A percentile compares a stretch with the other conserved stretches of the same genome.
phyloP scores from a whole-genome alignment of 2,329 filamentous ascomycete species.

The Stemphylium beticola region DNA sequence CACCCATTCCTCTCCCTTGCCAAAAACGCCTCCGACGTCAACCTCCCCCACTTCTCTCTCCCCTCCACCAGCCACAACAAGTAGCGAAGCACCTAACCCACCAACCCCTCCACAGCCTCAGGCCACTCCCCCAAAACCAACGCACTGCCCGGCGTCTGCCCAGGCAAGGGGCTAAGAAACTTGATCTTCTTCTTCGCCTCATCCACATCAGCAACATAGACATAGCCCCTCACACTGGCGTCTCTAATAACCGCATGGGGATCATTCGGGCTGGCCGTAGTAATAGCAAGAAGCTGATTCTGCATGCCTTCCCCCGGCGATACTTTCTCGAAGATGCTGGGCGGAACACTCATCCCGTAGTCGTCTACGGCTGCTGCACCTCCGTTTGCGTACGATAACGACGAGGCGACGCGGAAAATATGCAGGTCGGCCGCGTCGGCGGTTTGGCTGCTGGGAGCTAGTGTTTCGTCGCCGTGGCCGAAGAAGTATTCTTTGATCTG shows the following conservation, averaged over 20 bases:
- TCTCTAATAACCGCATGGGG: conserved; percentile 75
- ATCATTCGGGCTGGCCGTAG: conserved; percentile 75
- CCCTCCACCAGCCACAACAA: not conserved
- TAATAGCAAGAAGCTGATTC: conserved; percentile 84
- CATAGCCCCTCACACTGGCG: conserved; percentile 86
- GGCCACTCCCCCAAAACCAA: conserved; percentile 88
- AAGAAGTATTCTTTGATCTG: conserved; percentile 95
- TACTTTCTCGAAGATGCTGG: conserved; percentile 64
- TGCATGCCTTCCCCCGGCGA: conserved; percentile 72
- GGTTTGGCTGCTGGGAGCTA: conserved; percentile 87
- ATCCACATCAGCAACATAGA: conserved; percentile 92
- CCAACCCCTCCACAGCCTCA: conserved; percentile 78
- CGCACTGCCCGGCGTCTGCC: conserved; percentile 77
- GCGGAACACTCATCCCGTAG: conserved; percentile 31
- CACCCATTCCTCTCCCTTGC: not conserved
- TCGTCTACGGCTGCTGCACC: conserved; percentile 29
- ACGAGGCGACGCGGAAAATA: conserved; percentile 71
- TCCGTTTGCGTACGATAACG: conserved; percentile 57
- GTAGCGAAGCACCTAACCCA: conserved; percentile 46
- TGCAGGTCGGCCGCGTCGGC: conserved; percentile 77
- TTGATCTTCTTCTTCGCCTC: conserved; percentile 80
- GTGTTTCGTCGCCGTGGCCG: conserved; percentile 70
- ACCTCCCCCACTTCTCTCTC: not conserved
- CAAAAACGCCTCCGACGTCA: no score
- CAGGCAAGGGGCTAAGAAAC: conserved; percentile 82